These are phyloP conservation scores for Coffea canephora DNA, from an alignment of 257 asterid genomes.

Conservation along the genomic window DNA sequence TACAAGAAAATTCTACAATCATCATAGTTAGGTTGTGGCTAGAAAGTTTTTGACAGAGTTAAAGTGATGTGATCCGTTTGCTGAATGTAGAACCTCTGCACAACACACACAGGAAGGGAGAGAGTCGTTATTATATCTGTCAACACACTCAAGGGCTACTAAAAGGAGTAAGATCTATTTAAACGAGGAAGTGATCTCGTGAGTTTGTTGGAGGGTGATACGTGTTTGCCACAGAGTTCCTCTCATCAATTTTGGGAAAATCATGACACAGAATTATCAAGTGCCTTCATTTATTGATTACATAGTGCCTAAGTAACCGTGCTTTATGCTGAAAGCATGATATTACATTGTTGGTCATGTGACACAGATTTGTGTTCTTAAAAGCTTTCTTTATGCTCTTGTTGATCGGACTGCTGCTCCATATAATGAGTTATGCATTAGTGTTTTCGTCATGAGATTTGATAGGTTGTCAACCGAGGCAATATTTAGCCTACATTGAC, in stretches of 20 bases:
- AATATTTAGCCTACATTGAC: too few species aligned
- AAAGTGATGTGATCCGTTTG: neutral
- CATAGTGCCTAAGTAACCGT: neutral
- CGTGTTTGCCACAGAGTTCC: neutral
- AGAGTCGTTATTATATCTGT: neutral
- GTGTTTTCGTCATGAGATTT: too few species aligned
- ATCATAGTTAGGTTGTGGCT: conserved; percentile 15
- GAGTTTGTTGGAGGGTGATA: neutral
- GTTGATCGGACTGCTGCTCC: too few species aligned
- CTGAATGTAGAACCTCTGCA: neutral
- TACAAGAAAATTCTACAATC: conserved; percentile 87
- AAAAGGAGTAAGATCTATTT: neutral
- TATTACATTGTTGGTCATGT: neutral
- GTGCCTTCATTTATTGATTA: neutral
- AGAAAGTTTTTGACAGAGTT: neutral
- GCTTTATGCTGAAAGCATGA: neutral
- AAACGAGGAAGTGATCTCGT: neutral
- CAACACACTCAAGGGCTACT: too few species aligned
- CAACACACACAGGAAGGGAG: neutral
- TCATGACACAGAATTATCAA: too few species aligned
- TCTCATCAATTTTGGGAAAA: neutral
- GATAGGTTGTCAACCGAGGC: too few species aligned
- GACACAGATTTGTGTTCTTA: neutral
- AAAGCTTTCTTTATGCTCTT: too few species aligned
- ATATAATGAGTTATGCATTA: too few species aligned